phyloP scores from a whole-genome alignment of 176 grass and related monocot species.

The Aegilops longissima region DNA sequence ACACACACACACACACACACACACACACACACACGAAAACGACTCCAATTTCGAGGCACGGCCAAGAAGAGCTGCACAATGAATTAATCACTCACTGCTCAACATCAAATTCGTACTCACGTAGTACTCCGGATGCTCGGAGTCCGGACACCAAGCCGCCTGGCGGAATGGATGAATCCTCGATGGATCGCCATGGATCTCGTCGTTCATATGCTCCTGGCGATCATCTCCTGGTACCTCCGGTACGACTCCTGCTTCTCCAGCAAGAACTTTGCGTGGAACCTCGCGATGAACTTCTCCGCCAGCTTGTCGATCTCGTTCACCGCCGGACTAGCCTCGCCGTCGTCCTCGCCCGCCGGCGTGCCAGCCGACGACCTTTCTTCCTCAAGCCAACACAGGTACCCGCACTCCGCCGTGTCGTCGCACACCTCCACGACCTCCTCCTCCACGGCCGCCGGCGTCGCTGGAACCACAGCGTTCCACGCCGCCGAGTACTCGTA shows the following conservation, averaged over 20 bases:
- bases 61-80: not conserved
- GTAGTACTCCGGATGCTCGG: not conserved
- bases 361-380: not conserved
- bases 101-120: not conserved
- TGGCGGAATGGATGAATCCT: not conserved
- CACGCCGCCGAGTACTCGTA: constrained; percentile 18
- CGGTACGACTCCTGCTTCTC: constrained; percentile 97
- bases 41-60: not conserved
- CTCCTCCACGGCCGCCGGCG: not conserved
- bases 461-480: constrained; percentile 18
- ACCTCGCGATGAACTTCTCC: constrained; percentile 82
- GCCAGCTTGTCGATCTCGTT: constrained; percentile 79
- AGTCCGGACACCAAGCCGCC: not conserved
- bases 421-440: not conserved
- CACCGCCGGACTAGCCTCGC: not conserved
- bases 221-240: constrained; percentile 85
- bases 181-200: not conserved
- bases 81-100: not conserved
- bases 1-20: too few species aligned
- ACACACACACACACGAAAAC: not conserved
- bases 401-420: constrained; percentile 30
- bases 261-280: constrained; percentile 73
- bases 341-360: not conserved
- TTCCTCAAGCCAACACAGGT: constrained; percentile 66
- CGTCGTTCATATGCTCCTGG: constrained; percentile 45